A percentile compares a stretch with the other conserved stretches of the same genome.
Evolutionary conservation across 306 rosid genomes (phyloP).

Genomic region (Quercus suber): DNA sequence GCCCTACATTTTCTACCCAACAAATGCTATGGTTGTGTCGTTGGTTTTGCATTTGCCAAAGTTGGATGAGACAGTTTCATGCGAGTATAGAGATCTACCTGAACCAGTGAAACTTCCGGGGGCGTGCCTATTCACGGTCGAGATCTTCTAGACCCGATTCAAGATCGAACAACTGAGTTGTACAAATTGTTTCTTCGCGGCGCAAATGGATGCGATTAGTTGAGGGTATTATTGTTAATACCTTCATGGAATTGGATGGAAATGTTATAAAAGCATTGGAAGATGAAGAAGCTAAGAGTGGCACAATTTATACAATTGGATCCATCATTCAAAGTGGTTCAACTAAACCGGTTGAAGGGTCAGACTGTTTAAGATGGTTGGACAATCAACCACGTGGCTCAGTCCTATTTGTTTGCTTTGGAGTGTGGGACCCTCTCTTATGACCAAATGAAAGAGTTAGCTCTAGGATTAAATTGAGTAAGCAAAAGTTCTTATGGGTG

Average conservation of each 20-base stretch:
- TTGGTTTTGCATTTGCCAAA: constrained; percentile 25
- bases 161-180: constrained; percentile 17
- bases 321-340: no score
- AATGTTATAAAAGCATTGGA: constrained; percentile 15
- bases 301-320: constrained; percentile 36
- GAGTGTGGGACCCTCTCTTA: no score
- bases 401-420: no score
- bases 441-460: no score
- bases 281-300: neutral
- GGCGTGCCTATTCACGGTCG: constrained; percentile 14
- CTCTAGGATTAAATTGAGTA: no score
- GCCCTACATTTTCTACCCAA: no score
- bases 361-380: no score
- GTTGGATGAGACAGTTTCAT: constrained; percentile 16
- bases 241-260: constrained; percentile 25
- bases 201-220: constrained; percentile 22
- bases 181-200: constrained; percentile 25
- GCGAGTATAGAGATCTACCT: constrained; percentile 21
- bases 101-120: constrained; percentile 29
- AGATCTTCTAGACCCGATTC: constrained; percentile 29
- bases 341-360: no score
- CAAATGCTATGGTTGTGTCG: constrained; percentile 6
- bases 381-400: no score
- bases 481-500: no score
- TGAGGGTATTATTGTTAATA: constrained; percentile 33